Percentiles rank a stretch among this genome's conserved stretches.
phyloP scores from a whole-genome alignment of 78 protist genomes.

The Polysphondylium violaceum region DNA sequence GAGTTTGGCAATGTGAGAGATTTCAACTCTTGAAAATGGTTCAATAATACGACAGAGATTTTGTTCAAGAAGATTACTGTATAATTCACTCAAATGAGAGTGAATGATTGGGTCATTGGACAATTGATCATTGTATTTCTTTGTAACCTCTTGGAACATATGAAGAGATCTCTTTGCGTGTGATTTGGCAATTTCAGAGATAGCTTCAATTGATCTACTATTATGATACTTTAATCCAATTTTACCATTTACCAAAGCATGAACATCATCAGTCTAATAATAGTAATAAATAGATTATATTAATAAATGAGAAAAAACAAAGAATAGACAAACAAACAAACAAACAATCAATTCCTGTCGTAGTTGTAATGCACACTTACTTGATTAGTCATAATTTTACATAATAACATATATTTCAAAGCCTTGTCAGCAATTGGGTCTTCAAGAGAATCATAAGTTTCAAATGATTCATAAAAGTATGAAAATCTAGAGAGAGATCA shows the following conservation, averaged over 20 bases:
- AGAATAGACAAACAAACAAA: not conserved
- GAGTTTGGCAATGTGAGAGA: constrained; percentile 89
- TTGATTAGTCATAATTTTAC: constrained; percentile 93
- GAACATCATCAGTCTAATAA: constrained; percentile 89
- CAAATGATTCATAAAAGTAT: constrained; percentile 98
- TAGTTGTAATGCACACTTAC: not conserved
- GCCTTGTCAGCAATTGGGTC: constrained; percentile 77
- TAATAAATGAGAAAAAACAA: too few species aligned
- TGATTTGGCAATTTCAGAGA: constrained; percentile 91
- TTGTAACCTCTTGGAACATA: constrained; percentile 78
- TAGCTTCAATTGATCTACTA: constrained; percentile 89
- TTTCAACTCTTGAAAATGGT: constrained; percentile 96
- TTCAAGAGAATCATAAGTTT: constrained; percentile 87
- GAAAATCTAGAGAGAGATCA: constrained; percentile 79
- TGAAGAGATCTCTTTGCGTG: constrained; percentile 85
- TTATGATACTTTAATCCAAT: constrained; percentile 86
- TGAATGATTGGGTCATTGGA: constrained; percentile 75
- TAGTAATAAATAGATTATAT: not conserved
- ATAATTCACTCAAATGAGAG: constrained; percentile 86
- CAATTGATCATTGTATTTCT: constrained; percentile 62
- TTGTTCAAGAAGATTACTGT: constrained; percentile 93
- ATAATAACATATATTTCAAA: constrained; percentile 97
- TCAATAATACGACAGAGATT: constrained; percentile 94
- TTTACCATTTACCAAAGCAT: constrained; percentile 90
- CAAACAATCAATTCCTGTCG: not conserved